Base-by-base conservation (phyloP, 495 filamentous ascomycete species). In the Friedmanniomyces endolithicus region DNA sequence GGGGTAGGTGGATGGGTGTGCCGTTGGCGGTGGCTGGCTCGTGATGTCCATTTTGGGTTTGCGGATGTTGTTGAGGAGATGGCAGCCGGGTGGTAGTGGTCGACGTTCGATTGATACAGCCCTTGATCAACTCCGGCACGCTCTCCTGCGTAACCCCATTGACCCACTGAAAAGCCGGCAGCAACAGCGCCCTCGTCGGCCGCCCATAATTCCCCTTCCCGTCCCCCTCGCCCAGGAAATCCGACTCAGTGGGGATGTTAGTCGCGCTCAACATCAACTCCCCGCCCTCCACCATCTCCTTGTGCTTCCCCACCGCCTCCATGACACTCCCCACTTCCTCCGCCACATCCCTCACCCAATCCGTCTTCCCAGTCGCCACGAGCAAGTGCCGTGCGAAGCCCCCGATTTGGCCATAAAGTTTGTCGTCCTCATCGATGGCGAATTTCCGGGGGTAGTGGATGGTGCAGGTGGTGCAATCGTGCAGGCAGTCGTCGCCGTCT, bases 271-370 rank as follows among this genome's bases (percentile, higher is more conserved):
- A 76, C 79, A 94, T 94, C 58, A 96, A 75, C 62, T 75, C 80
- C 88, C 89, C 90, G 65, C 90, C 94, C 50, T 65, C 75, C 0
- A 85, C 83, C 62, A 79, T 77, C 25, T 81, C 70, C 11, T 71
- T 70, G 7, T 76, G 71, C 56, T 78, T 78, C 53, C 77, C 81
- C 64, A 97, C 79, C 8, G 90, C 94, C 71, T 94, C 82, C 92
- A 98, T 97, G 25, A 98, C 79, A 64, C 88, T 95, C 1, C 89
- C 94, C 68, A 81, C 79, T 72, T 97, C 92, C 61, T 97, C 86
- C 43, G 80, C 82, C 14, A 97, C 86, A 70, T 95, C 84, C 46
- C 86, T 71, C 61, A 90, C 83, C 92, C 92, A 98, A 70, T 98
- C 94, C 22, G 83, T 82, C 73, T 96, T 94, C 39, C 89, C 88